A percentile compares a stretch with the other conserved stretches of the same genome.
Evolutionary conservation across 2,329 filamentous ascomycete genomes (phyloP).

Genomic region (Cryoendolithus antarcticus): DNA sequence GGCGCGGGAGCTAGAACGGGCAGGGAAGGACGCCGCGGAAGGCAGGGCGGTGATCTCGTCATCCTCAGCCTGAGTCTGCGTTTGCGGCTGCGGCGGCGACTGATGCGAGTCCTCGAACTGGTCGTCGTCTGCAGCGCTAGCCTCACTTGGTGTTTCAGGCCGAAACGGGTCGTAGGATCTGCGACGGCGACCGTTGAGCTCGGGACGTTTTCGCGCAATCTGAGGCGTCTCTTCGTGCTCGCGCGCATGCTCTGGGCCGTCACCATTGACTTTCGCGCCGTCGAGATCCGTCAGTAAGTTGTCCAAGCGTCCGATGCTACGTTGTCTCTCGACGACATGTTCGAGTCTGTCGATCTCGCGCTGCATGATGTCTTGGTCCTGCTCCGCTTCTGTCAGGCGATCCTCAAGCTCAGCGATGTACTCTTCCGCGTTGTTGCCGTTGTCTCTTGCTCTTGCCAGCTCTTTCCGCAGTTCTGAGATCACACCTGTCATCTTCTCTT

Average conservation of each 20-base stretch:
- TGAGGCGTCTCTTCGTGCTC: neutral
- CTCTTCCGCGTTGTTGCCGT: slow-evolving; percentile 80
- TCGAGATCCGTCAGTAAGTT: slow-evolving; percentile 86
- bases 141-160: slow-evolving; percentile 1
- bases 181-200: slow-evolving; percentile 12
- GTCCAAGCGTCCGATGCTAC: slow-evolving; percentile 88
- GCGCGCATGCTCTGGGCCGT: slow-evolving; percentile 17
- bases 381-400: slow-evolving; percentile 85
- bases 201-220: slow-evolving; percentile 2
- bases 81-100: neutral
- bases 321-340: slow-evolving; percentile 87
- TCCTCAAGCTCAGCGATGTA: slow-evolving; percentile 97
- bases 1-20: neutral
- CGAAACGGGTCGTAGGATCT: slow-evolving; percentile 16
- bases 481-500: slow-evolving; percentile 81
- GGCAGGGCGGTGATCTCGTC: neutral
- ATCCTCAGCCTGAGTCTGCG: neutral
- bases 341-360: slow-evolving; percentile 89
- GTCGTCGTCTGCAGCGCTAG: slow-evolving; percentile 2
- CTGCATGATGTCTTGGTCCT: slow-evolving; percentile 93
- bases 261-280: slow-evolving; percentile 22
- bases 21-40: neutral
- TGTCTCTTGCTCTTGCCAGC: slow-evolving; percentile 74
- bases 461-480: slow-evolving; percentile 84
- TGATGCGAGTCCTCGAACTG: slow-evolving; percentile 1